Base-by-base conservation (phyloP, 371 early-diverging fungal species). In the Rhizopus delemar region DNA sequence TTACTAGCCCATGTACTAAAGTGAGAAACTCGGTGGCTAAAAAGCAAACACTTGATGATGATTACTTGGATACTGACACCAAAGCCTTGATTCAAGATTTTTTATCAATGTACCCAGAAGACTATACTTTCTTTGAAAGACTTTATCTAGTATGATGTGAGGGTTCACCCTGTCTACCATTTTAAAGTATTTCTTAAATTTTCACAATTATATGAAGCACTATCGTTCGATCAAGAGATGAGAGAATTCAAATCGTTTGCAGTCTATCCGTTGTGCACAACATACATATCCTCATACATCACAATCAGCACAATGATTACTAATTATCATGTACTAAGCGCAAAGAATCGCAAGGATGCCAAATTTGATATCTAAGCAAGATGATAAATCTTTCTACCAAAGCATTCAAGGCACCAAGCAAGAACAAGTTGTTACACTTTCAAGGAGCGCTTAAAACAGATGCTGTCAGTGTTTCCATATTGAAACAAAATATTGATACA, bases 1-100 rank as follows among this genome's bases (percentile, higher is more conserved):
- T 46, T n/a, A 46, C 46, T 46, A n/a, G 3, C n/a, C 3, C 46
- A 46, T 46, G 28, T 46, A 46, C 46, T n/a, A 46, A 46, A 28
- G 28, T n/a, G 16, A 46, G n/a, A 46, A 46, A 46, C 2, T 38
- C 38, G 38, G 38, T 38, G 38, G 11, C 38, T 38, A 38, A 38
- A 38, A 38, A 38, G 38, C 8, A 38, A 38, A 38, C 2, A 38
- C 38, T 11, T 38, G 38, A 38, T 38, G 38, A 11, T 38, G 38
- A 38, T 38, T 38, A 38, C 38, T 38, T 38, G 11, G 11, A 38
- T 38, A 2, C 38, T 38, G 38, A 38, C 11, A 2, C 38, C 38
- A 38, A 38, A 38, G 38, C 11, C 11, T 7, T 38, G 38, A 38
- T 38, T 38, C 38, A 38, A 38, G 38, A 38, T 38, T 38, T 38